A percentile compares a stretch with the other conserved stretches of the same genome.
Evolutionary conservation across 164 flowering plant species (phyloP).

Genomic region (Magnolia officinalis): DNA sequence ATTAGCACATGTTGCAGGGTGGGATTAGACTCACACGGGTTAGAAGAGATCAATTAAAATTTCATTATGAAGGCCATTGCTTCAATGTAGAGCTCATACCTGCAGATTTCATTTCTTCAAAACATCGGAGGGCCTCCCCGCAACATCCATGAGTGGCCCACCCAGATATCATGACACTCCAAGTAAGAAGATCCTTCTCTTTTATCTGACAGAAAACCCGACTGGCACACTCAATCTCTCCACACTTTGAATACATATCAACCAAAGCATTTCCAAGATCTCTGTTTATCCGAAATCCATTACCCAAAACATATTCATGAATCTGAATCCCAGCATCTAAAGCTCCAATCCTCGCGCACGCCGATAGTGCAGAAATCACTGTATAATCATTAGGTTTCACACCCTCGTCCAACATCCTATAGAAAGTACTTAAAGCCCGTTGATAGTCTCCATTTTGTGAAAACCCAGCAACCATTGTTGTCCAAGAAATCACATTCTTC

Average conservation of each 20-base stretch:
- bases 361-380: slow-evolving; percentile 39
- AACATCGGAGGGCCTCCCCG: slow-evolving; percentile 39
- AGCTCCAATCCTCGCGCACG: slow-evolving; percentile 48
- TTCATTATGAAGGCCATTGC: not conserved
- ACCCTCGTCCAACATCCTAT: slow-evolving; percentile 38
- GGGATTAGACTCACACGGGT: not conserved
- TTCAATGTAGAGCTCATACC: slow-evolving; percentile 9
- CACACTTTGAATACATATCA: slow-evolving; percentile 55
- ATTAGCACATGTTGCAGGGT: not conserved
- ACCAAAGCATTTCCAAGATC: slow-evolving; percentile 38
- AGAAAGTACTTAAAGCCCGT: slow-evolving; percentile 35
- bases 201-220: slow-evolving; percentile 27
- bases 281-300: slow-evolving; percentile 28
- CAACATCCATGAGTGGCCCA: slow-evolving; percentile 49
- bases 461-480: slow-evolving; percentile 42
- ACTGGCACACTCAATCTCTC: slow-evolving; percentile 31
- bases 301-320: slow-evolving; percentile 28
- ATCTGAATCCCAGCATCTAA: slow-evolving; percentile 37
- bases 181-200: slow-evolving; percentile 43
- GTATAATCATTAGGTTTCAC: slow-evolving; percentile 40
- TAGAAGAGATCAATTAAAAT: not conserved
- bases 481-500: slow-evolving; percentile 55
- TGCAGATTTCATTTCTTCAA: slow-evolving; percentile 39
- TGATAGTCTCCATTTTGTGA: slow-evolving; percentile 35
- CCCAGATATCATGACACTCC: slow-evolving; percentile 58